A percentile compares a stretch with the other conserved stretches of the same genome.
Conservation (phyloP, 2,329 filamentous ascomycete species). For the Ophiocordyceps polyrhachis-furcata region DNA sequence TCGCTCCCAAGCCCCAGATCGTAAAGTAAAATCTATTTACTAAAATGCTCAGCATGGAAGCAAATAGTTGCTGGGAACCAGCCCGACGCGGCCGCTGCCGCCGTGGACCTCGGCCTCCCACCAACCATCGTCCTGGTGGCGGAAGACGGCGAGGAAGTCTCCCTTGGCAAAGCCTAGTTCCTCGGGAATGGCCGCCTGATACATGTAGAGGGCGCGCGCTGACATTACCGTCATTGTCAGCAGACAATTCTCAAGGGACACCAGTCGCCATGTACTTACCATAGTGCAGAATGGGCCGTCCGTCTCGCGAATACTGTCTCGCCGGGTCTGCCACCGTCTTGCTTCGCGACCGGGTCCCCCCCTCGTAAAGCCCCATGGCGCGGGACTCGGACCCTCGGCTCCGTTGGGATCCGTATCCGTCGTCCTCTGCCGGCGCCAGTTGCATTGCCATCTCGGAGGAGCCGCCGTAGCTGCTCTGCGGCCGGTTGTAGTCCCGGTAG, state of each 20-base stretch:
- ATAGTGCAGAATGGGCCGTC: slow-evolving; percentile 76
- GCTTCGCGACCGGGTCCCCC: slow-evolving; percentile 40
- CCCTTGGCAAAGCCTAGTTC: slow-evolving; percentile 87
- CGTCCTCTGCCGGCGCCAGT: slow-evolving; percentile 36
- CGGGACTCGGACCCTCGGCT: slow-evolving; percentile 26
- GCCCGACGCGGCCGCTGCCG: slow-evolving; percentile 35
- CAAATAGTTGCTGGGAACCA: slow-evolving; percentile 52
- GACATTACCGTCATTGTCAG: neutral
- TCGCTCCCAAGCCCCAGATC: neutral
- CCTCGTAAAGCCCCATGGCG: slow-evolving; percentile 38
- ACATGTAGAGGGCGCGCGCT: slow-evolving; percentile 91
- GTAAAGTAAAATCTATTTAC: neutral
- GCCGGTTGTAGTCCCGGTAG: slow-evolving; percentile 27
- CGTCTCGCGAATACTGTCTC: slow-evolving; percentile 71
- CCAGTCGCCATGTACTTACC: too few relatives aligned
- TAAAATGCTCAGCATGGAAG: slow-evolving; percentile 23
- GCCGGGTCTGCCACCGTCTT: slow-evolving; percentile 72
- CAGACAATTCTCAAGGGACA: neutral
- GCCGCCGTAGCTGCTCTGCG: slow-evolving; percentile 28
- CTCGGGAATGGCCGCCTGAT: slow-evolving; percentile 85
- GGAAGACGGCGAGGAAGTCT: slow-evolving; percentile 71
- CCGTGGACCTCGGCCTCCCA: slow-evolving; percentile 93
- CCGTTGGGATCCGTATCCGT: slow-evolving; percentile 39
- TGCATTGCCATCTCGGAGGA: slow-evolving; percentile 48
- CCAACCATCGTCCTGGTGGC: slow-evolving; percentile 95